A percentile compares a stretch with the other conserved stretches of the same genome.
Evolutionary conservation across 1,139 yeast genomes (phyloP).

Genomic region (Yamadazyma trypodendri): DNA sequence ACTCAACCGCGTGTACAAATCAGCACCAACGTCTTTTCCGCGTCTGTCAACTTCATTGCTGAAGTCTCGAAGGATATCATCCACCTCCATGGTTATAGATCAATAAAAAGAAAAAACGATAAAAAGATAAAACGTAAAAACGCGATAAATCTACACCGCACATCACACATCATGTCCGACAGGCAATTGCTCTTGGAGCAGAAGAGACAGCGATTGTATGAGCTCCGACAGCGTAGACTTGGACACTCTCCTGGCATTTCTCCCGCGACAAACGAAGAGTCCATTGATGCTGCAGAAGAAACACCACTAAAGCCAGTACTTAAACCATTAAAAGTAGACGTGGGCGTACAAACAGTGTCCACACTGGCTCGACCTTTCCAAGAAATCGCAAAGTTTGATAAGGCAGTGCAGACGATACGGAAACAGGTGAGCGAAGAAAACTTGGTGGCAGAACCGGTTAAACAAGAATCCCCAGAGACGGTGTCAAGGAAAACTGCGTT

Average conservation of each 20-base stretch:
- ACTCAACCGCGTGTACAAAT: conserved; percentile 13
- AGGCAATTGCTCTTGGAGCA: conserved; percentile 41
- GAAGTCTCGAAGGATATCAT: conserved; percentile 66
- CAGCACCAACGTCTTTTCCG: conserved; percentile 13
- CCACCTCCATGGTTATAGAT: conserved; percentile 42
- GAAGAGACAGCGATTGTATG: conserved; percentile 42
- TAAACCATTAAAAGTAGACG: conserved; percentile 16
- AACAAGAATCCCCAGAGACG: conserved; percentile 4
- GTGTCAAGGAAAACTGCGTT: conserved; percentile 3
- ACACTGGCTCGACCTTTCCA: conserved; percentile 1
- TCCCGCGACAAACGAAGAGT: not conserved
- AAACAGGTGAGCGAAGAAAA: not conserved
- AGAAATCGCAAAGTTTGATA: conserved; percentile 27
- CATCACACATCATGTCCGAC: conserved; percentile 23
- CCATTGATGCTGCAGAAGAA: not conserved
- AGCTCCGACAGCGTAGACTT: conserved; percentile 34
- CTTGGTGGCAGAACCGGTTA: conserved; percentile 7
- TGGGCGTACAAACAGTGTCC: conserved; percentile 15
- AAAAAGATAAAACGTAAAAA: conserved; percentile 6
- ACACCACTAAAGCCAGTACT: not conserved
- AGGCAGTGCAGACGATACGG: conserved; percentile 28
- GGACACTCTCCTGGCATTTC: conserved; percentile 14
- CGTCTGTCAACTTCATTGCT: conserved; percentile 28
- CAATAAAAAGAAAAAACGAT: conserved; percentile 9
- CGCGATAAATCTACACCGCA: not conserved